Evolutionary conservation across 768 basidiomycete genomes (phyloP).

Genomic region (Gelatoporia subvermispora): DNA sequence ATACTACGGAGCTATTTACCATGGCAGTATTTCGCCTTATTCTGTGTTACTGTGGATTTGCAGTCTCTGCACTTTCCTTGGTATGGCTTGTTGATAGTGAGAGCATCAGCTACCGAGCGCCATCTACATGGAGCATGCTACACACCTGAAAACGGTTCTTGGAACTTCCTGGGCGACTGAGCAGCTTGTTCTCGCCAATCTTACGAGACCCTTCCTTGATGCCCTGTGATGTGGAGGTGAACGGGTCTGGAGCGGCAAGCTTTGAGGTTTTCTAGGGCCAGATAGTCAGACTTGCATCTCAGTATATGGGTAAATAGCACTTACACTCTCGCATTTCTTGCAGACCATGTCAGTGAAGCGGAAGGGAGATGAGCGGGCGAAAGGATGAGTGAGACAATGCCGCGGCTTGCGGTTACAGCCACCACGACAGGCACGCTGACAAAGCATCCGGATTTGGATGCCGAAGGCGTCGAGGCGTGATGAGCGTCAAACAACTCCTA

Average conservation of each 20-base stretch:
- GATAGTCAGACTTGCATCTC: background rate
- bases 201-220: constrained; percentile 79
- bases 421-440: too few relatives aligned
- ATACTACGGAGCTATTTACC: constrained; percentile 38
- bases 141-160: constrained; percentile 76
- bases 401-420: too few relatives aligned
- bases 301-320: constrained; percentile 20
- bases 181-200: constrained; percentile 76
- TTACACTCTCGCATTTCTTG: constrained; percentile 77
- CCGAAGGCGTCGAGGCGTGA: too few relatives aligned
- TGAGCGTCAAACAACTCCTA: too few relatives aligned
- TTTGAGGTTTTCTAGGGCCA: constrained; percentile 77
- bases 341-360: constrained; percentile 59
- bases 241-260: constrained; percentile 86
- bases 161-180: constrained; percentile 62
- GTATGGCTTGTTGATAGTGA: constrained; percentile 68
- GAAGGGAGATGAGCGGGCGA: too few relatives aligned
- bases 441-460: too few relatives aligned
- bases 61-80: constrained; percentile 86
- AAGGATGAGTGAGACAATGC: too few relatives aligned
- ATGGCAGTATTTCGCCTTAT: constrained; percentile 86
- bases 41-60: constrained; percentile 79
- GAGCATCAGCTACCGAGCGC: constrained; percentile 1
- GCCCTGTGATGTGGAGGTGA: constrained; percentile 63
- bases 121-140: constrained; percentile 6